A percentile compares a stretch with the other conserved stretches of the same genome.
phyloP scores from a whole-genome alignment of 1,284 basidiomycete species.

The Blastosporella zonata region DNA sequence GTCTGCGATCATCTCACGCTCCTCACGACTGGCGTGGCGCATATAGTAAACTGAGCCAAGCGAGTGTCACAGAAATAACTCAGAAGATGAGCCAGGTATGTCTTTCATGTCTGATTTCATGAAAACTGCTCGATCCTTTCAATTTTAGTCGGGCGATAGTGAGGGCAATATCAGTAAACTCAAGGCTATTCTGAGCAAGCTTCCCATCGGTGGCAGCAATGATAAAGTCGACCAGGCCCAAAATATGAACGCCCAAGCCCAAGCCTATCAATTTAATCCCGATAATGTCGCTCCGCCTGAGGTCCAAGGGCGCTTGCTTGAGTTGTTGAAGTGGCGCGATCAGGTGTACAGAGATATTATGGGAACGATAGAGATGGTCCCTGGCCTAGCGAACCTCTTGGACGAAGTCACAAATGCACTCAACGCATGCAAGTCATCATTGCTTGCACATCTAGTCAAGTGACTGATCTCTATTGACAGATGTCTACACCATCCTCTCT shows the following conservation, averaged over 20 bases:
- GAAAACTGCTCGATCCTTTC: background rate
- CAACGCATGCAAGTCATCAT: slow-evolving; percentile 51
- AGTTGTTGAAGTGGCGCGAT: slow-evolving; percentile 75
- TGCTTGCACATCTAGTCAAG: background rate
- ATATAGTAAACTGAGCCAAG: slow-evolving; percentile 59
- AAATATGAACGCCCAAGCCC: slow-evolving; percentile 46
- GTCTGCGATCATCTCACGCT: background rate
- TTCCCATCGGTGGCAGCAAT: slow-evolving; percentile 48
- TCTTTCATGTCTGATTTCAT: background rate
- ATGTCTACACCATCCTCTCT: slow-evolving; percentile 71
- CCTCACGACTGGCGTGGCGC: slow-evolving; percentile 1
- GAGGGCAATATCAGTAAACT: slow-evolving; percentile 39
- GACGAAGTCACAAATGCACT: slow-evolving; percentile 63
- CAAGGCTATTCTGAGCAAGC: slow-evolving; percentile 48
- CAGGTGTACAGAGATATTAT: slow-evolving; percentile 48
- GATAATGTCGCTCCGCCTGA: slow-evolving; percentile 66
- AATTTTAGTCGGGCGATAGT: slow-evolving; percentile 32
- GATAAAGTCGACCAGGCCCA: slow-evolving; percentile 53
- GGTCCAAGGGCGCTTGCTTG: slow-evolving; percentile 64
- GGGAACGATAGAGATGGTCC: slow-evolving; percentile 60
- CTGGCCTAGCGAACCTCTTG: slow-evolving; percentile 66
- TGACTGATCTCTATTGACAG: slow-evolving; percentile 29
- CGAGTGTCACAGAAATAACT: slow-evolving; percentile 78
- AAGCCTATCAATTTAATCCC: slow-evolving; percentile 56
- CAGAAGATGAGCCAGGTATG: slow-evolving; percentile 58